A percentile compares a stretch with the other conserved stretches of the same genome.
Evolutionary conservation across 257 asterid genomes (phyloP).

Genomic region (Ligustrum vulgare): DNA sequence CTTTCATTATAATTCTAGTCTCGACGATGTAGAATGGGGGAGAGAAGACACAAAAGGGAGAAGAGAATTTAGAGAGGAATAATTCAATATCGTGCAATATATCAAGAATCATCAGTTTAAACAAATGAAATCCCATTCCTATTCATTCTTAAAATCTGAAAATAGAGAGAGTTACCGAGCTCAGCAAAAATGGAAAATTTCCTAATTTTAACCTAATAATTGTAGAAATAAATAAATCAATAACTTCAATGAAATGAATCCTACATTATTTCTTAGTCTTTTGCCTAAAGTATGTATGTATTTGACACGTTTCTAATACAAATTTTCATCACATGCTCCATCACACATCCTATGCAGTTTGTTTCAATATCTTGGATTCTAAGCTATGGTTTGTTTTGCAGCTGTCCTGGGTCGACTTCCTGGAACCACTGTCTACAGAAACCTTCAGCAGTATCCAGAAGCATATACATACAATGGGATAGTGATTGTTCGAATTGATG

Average conservation of each 20-base stretch:
- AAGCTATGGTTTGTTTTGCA: slow-evolving; percentile 39
- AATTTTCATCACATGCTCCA: slow-evolving; percentile 1
- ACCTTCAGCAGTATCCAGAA: slow-evolving; percentile 91
- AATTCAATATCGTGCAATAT: neutral
- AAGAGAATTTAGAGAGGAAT: neutral
- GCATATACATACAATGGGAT: slow-evolving; percentile 93
- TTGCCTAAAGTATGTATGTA: neutral
- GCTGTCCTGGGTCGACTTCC: slow-evolving; percentile 98
- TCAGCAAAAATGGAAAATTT: neutral
- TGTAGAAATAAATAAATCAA: neutral
- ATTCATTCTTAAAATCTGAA: neutral
- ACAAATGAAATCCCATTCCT: neutral
- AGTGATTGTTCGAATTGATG: slow-evolving; percentile 92
- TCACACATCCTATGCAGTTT: neutral
- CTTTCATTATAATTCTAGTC: neutral
- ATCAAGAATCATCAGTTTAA: neutral
- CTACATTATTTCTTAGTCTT: neutral
- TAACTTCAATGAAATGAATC: neutral
- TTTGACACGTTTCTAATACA: neutral
- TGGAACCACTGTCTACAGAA: slow-evolving; percentile 92
- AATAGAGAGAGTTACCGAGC: neutral
- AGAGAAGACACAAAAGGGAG: neutral
- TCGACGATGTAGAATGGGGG: neutral
- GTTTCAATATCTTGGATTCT: neutral
- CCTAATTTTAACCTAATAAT: neutral